Evolutionary conservation across 495 filamentous ascomycete species (phyloP).

Genomic region (Aspergillus wentii): DNA sequence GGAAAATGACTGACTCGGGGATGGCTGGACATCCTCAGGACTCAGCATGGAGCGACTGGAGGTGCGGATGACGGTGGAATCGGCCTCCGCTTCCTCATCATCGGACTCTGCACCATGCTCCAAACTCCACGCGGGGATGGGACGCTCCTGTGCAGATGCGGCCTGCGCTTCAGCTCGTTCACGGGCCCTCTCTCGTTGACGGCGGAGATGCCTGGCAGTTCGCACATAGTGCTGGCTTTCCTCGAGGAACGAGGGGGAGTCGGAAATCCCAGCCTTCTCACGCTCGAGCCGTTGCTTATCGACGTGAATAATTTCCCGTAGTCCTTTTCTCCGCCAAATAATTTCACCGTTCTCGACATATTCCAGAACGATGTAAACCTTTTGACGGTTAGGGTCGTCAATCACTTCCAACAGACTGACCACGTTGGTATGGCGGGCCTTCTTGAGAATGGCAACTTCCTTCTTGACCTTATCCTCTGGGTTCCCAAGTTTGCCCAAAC

Average conservation of each 20-base stretch:
- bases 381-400: conserved; percentile 90
- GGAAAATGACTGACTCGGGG: conserved; percentile 38
- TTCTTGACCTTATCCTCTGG: conserved; percentile 92
- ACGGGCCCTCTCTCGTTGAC: conserved; percentile 52
- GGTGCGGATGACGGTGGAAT: conserved; percentile 17
- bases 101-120: conserved; percentile 72
- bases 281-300: conserved; percentile 76
- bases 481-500: conserved; percentile 70
- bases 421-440: conserved; percentile 91
- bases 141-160: conserved; percentile 30
- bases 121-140: conserved; percentile 66
- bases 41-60: conserved; percentile 27
- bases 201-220: conserved; percentile 51
- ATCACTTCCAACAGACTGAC: conserved; percentile 95
- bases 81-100: conserved; percentile 34
- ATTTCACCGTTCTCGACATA: conserved; percentile 93
- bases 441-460: conserved; percentile 97
- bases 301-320: conserved; percentile 71
- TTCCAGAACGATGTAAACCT: conserved; percentile 96
- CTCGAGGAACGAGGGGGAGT: conserved; percentile 44
- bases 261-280: conserved; percentile 57
- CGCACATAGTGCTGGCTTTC: conserved; percentile 61
- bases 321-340: conserved; percentile 80
- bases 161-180: conserved; percentile 49
- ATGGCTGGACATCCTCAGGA: conserved; percentile 28